Evolutionary conservation across 2,329 filamentous ascomycete species (phyloP), one percentile per base, ranked within the genome.

Genomic region (Ceratocystis albifundus): DNA sequence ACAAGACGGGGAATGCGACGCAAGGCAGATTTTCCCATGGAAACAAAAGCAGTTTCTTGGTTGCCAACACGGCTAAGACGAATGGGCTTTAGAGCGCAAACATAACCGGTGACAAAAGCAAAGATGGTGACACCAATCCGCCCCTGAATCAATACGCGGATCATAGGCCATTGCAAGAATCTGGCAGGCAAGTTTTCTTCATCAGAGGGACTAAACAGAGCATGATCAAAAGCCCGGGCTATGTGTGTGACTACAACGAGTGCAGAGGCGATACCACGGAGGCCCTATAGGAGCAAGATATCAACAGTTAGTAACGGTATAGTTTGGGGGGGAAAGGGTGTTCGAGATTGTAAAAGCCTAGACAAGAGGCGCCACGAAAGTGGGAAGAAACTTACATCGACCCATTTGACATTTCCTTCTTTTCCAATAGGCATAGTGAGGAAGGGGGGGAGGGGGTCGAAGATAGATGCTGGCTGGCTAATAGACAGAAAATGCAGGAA

Each of bases 91-190:
- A 86, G 77, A 2, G 82, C 80, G 74, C 84, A 86, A 64, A 86
- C 84, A 70, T 85, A 86, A 66, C 84, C 84, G 25, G 84, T 84
- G 48, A 86, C 82, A 61, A 88, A 78, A 71, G 85, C 81, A 74
- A 88, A 87, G 69, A 87, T 83, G 15, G 84, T 81, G 1, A 88
- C 85, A 73, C 85, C 86, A 59, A 84, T 82, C 17, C 86, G 80
- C 25, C 85, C 84, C 71, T 84, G 83, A 62, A 81, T 77, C 48
- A 82, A 76, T 61, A 87, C 79, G 66, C 84, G 81, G 67, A 86
- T 74, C 70, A 83, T 81, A 15, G 84, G 84, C 50, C 79, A 76
- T 73, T 87, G 84, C 68, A 85, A 77, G 36, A 84, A 69, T 62
- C 78, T 76, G 4, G 81, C 79, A 1, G 76, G 71, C 2, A 74